phyloP scores from a whole-genome alignment of 1,139 yeast genomes.

The Geotrichum carabidarum region DNA sequence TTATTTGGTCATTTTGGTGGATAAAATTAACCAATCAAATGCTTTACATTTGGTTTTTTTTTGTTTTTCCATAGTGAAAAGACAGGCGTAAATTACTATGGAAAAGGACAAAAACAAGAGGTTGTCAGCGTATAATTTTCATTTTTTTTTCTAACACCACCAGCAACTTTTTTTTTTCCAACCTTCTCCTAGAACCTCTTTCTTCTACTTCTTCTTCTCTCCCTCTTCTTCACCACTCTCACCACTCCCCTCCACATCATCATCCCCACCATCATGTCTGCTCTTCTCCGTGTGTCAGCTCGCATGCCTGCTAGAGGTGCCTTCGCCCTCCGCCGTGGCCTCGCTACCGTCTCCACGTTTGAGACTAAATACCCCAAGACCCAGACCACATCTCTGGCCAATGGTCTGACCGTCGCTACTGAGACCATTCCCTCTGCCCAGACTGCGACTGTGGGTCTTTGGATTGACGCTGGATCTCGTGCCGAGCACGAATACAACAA shows the following conservation, averaged over 20 bases:
- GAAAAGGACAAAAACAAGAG: background rate
- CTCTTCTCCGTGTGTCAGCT: conserved; percentile 27
- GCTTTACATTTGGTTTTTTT: background rate
- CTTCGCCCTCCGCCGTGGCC: conserved; percentile 22
- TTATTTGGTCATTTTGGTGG: background rate
- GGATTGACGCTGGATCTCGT: conserved; percentile 97
- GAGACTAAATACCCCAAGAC: conserved; percentile 43
- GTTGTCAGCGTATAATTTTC: background rate
- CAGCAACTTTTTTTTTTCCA: background rate
- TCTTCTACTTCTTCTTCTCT: background rate
- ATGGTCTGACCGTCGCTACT: conserved; percentile 91
- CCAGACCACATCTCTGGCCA: conserved; percentile 58
- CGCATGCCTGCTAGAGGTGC: conserved; percentile 12
- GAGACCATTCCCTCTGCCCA: conserved; percentile 81
- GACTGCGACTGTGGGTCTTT: conserved; percentile 95
- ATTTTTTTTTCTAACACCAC: background rate
- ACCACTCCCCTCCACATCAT: background rate
- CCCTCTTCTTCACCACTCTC: background rate
- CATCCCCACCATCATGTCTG: conserved; percentile 13
- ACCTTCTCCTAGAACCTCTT: background rate
- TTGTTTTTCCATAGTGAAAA: background rate
- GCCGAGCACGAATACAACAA: conserved; percentile 80
- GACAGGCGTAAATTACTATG: background rate
- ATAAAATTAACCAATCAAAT: background rate
- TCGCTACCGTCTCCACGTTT: conserved; percentile 28